phyloP scores from a whole-genome alignment of 1,284 basidiomycete genomes.

The Tilletia indica region DNA sequence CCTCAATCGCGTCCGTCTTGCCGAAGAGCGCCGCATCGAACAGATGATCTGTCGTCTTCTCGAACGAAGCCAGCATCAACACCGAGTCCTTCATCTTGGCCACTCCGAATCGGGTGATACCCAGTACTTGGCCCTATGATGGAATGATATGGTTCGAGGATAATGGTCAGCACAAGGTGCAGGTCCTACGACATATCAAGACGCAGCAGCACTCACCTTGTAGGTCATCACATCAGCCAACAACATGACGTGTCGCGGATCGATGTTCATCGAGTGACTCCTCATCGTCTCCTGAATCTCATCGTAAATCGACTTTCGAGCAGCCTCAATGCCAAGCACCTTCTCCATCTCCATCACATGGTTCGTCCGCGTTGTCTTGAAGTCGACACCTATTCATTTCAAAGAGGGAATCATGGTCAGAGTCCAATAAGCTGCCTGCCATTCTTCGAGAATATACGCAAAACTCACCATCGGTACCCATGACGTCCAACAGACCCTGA shows the following conservation, averaged over 20 bases:
- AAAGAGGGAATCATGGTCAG: not conserved
- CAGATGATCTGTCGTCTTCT: constrained; percentile 98
- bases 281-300: constrained; percentile 96
- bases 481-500: constrained; percentile 94
- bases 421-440: constrained; percentile 13
- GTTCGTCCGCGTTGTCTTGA: constrained; percentile 76
- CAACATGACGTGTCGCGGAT: constrained; percentile 97
- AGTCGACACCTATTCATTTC: constrained; percentile 65
- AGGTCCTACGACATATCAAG: not conserved
- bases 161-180: not conserved
- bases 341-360: constrained; percentile 94
- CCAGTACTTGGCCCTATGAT: constrained; percentile 87
- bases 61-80: constrained; percentile 97
- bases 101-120: constrained; percentile 99
- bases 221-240: constrained; percentile 98
- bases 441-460: not conserved
- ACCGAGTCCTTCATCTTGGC: constrained; percentile 99
- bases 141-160: not conserved
- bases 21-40: constrained; percentile 97
- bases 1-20: constrained; percentile 90
- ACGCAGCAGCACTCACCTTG: constrained; percentile 65
- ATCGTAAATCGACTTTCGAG: constrained; percentile 88
- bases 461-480: constrained; percentile 84
- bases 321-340: constrained; percentile 96
- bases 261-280: constrained; percentile 96